Evolutionary conservation across 371 early-diverging fungal species (phyloP).

Genomic region (Zychaea mexicana): DNA sequence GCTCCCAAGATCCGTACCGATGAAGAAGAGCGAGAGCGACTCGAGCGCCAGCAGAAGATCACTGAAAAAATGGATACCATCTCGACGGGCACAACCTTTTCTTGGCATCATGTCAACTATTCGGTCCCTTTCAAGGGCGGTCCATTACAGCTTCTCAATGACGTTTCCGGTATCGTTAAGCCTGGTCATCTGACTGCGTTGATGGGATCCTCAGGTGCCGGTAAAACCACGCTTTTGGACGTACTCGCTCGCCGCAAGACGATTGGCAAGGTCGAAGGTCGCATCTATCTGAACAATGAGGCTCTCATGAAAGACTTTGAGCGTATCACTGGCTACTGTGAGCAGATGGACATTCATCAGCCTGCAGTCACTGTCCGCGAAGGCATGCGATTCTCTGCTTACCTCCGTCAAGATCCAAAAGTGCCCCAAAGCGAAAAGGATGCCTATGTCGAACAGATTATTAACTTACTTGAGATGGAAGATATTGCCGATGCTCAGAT

Average conservation of each 20-base stretch:
- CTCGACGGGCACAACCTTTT: conserved; percentile 45
- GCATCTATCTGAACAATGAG: conserved; percentile 60
- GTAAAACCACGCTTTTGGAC: conserved; percentile 87
- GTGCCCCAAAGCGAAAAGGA: conserved; percentile 58
- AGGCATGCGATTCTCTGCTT: conserved; percentile 69
- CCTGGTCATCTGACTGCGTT: conserved; percentile 76
- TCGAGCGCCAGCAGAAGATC: conserved; percentile 28
- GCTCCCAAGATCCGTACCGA: conserved; percentile 22
- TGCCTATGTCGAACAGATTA: conserved; percentile 65
- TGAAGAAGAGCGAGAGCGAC: conserved; percentile 23
- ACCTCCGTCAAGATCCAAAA: conserved; percentile 58
- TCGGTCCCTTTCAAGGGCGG: conserved; percentile 54
- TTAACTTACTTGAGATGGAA: conserved; percentile 64
- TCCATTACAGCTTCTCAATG: conserved; percentile 47
- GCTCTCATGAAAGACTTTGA: conserved; percentile 55
- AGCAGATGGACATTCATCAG: conserved; percentile 82
- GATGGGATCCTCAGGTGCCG: conserved; percentile 84
- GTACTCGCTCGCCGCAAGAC: conserved; percentile 77
- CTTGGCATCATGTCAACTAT: conserved; percentile 55
- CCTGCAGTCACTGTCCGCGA: conserved; percentile 63
- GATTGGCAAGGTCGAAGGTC: conserved; percentile 71
- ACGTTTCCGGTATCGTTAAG: conserved; percentile 54
- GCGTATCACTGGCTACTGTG: conserved; percentile 79
- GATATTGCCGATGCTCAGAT: conserved; percentile 57
- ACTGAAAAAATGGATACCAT: conserved; percentile 29